Base-by-base conservation (phyloP, 2,329 filamentous ascomycete genomes). In the Catunica adiposa region DNA sequence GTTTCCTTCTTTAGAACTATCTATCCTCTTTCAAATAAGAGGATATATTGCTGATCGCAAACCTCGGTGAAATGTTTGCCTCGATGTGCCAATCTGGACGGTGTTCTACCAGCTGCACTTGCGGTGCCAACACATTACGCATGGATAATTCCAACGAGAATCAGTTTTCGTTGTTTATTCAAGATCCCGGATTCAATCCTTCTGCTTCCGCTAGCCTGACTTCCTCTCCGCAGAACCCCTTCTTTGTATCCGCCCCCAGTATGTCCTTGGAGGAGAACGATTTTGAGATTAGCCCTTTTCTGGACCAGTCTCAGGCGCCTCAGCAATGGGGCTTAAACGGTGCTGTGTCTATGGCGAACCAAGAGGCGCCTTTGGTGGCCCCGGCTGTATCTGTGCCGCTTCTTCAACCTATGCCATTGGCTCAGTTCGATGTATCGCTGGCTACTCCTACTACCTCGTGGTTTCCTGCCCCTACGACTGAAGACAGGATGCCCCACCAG, bases 21-120 rank as follows among this genome's bases (percentile, higher is more conserved):
- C 37, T 17, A 31, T 58, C 53, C 42, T 53, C 53, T 56, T 58
- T 58, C 53, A 40, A 31, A 53, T 55, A 58, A 53, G 53, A 53
- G 50, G 51, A 48, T 37, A 17, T 56, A 40, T n/a, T 22, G 53
- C 17, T 31, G 47, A 29, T 46, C 40, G 53, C 53, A 58, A 58
- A 55, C 31, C 50, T 58, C 48, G 56, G 55, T 55, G 42, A 38
- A 23, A 31, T 44, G 25, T 58, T 51, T 34, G 50, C 14, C 25
- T 38, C 50, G 42, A 20, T 53, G 50, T 58, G 40, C 51, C 29
- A 53, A 47, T 55, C 53, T 51, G 29, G 48, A 26, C 56, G 53
- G 56, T 55, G 56, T 48, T 53, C 50, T 40, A 38, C 54, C 53
- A 53, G 40, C 55, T 55, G 37, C 50, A 48, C 37, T 53, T 53